Conservation (phyloP, 2,329 filamentous ascomycete species). For the Dichotomopilus funicola region DNA sequence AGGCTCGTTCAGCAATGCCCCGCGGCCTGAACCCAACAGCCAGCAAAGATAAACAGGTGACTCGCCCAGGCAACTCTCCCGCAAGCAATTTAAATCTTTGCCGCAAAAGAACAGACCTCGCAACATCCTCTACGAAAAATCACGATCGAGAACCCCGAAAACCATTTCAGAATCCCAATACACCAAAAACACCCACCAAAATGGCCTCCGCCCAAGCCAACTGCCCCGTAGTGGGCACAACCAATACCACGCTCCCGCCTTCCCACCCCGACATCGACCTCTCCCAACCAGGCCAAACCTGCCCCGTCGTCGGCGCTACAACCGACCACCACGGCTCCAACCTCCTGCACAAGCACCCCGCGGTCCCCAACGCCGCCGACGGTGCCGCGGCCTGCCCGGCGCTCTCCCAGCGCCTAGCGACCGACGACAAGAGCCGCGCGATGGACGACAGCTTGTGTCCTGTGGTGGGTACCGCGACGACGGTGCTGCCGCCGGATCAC, state of each 20-base stretch:
- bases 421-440: slow-evolving; percentile 32
- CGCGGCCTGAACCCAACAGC: background rate
- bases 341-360: slow-evolving; percentile 34
- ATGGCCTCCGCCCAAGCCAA: slow-evolving; percentile 27
- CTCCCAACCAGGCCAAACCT: slow-evolving; percentile 34
- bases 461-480: slow-evolving; percentile 37
- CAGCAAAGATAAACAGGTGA: slow-evolving; percentile 6
- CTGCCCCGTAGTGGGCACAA: slow-evolving; percentile 38
- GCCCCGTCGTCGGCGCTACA: slow-evolving; percentile 37
- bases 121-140: background rate
- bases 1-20: slow-evolving; percentile 2
- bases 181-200: background rate
- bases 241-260: slow-evolving; percentile 35
- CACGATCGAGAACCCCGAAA: background rate
- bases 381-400: slow-evolving; percentile 36
- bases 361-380: slow-evolving; percentile 27
- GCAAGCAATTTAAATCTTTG: too few species aligned
- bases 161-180: background rate
- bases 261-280: slow-evolving; percentile 37
- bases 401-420: slow-evolving; percentile 28
- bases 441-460: slow-evolving; percentile 40
- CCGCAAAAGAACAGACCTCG: too few species aligned
- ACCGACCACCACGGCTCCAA: slow-evolving; percentile 35
- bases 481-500: slow-evolving; percentile 36
- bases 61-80: background rate